phyloP scores from a whole-genome alignment of 108 stramenopile genomes.

The Aurantiochytrium sp. region DNA sequence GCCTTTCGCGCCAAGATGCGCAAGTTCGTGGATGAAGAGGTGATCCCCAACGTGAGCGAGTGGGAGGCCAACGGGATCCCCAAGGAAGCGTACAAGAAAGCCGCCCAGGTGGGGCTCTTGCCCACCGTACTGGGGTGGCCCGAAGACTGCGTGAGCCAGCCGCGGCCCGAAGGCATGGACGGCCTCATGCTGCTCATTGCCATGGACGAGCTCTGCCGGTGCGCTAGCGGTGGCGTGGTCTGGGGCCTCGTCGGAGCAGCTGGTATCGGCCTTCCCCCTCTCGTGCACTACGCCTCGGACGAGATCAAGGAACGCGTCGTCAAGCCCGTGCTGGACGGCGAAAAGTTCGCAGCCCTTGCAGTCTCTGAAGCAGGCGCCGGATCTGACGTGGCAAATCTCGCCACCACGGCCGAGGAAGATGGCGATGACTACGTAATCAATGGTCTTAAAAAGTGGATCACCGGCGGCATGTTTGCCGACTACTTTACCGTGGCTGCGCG shows the following conservation, averaged over 20 bases:
- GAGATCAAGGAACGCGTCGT: constrained; percentile 7
- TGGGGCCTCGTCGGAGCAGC: neutral
- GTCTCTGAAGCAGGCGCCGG: neutral
- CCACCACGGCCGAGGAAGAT: neutral
- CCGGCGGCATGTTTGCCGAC: constrained; percentile 1
- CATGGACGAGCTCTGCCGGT: constrained; percentile 10
- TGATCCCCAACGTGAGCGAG: neutral
- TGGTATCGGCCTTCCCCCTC: neutral
- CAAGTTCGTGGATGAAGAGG: neutral
- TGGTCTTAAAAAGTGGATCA: constrained; percentile 12
- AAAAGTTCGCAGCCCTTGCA: neutral
- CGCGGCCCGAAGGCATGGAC: neutral
- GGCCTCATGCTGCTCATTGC: neutral
- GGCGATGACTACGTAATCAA: neutral
- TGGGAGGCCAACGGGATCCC: neutral
- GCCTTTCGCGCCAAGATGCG: neutral
- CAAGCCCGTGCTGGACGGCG: neutral
- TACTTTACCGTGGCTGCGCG: constrained; percentile 6
- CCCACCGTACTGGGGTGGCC: neutral
- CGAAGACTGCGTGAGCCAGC: neutral
- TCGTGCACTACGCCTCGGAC: constrained; percentile 7
- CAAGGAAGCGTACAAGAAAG: neutral
- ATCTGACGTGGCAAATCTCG: neutral
- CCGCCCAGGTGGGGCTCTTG: neutral
- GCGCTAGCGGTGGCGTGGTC: constrained; percentile 2